These are phyloP conservation scores for Ophiobolus disseminans DNA, from an alignment of 2,329 filamentous ascomycete species.

Conservation along the genomic window DNA sequence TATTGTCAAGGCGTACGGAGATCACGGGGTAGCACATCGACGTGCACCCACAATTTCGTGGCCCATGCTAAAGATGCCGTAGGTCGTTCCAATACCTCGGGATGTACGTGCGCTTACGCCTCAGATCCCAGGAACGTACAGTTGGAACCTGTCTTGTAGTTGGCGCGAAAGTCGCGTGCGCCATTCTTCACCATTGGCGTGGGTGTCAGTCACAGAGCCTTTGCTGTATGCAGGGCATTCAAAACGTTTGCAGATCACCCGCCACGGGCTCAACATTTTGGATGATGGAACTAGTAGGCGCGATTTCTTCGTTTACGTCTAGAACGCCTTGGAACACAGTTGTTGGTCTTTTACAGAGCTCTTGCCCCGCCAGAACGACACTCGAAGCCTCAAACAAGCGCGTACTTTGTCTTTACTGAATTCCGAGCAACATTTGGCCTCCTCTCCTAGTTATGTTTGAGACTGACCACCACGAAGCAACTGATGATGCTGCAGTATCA, in stretches of 20 bases:
- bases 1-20: constrained; percentile 19
- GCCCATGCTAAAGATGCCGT: constrained; percentile 12
- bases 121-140: neutral
- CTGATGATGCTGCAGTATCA: no score
- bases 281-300: no score
- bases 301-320: no score
- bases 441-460: no score
- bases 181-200: neutral
- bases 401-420: no score
- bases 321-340: no score
- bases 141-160: constrained; percentile 11
- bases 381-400: no score
- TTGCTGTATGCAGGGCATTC: neutral
- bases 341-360: no score
- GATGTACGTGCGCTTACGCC: neutral
- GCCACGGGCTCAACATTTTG: neutral
- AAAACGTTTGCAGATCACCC: neutral
- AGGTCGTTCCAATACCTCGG: constrained; percentile 3
- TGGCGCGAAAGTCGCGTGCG: neutral
- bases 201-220: neutral
- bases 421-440: no score
- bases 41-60: constrained; percentile 25
- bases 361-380: no score
- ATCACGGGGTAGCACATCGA: constrained; percentile 20
- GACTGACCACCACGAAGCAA: no score